Evolutionary conservation across 129 eudicot genomes (phyloP), one percentile per base, ranked within the genome.

Genomic region (Pseudognaphalium luteoalbum): DNA sequence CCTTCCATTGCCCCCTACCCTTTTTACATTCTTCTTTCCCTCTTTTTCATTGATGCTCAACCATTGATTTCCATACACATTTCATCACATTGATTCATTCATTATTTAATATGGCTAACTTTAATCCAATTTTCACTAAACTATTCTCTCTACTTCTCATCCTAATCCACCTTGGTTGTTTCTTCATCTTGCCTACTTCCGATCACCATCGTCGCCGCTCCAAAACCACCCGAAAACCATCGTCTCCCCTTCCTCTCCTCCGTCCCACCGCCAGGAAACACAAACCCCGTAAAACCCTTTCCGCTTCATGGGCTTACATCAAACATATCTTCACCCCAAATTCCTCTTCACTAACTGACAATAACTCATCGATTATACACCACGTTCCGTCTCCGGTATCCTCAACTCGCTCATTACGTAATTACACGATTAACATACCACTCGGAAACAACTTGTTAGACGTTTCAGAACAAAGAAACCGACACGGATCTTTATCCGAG

Each of bases 111-210:
- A 80, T 80, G 84, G 65, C 63, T n/a, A 80, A 69, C 78, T 16
- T 81, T 65, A 81, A 60, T 14, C 85, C 85, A 17, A 1, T 76
- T 52, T 73, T 88, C 77, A 83, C 83, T 54, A 80, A 72, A 66
- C 59, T 88, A 81, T 7, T 81, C 69, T 79, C 86, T 20, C 61
- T 80, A 32, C 74, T 91, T 80, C 76, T 88, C 66, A 28, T 90
- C 61, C 71, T 89, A 54, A 44, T 80, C 72, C 93, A 84, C 50
- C 73, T 85, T 2, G 91, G 90, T 17, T 92, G 91, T 74, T 87
- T 87, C 88, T 37, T 52, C 71, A 68, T 73, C 84, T 41, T 76
- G 58, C 73, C 90, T 78, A 77, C 87, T 35, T 25, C 82, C 62
- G 50, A 59, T 59, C 60, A 67, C 66, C 83, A 37, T 82, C 82